A percentile compares a stretch with the other conserved stretches of the same genome.
These are phyloP conservation scores for Colletotrichum tropicicola DNA, from an alignment of 2,329 filamentous ascomycete species.

Conservation along the genomic window DNA sequence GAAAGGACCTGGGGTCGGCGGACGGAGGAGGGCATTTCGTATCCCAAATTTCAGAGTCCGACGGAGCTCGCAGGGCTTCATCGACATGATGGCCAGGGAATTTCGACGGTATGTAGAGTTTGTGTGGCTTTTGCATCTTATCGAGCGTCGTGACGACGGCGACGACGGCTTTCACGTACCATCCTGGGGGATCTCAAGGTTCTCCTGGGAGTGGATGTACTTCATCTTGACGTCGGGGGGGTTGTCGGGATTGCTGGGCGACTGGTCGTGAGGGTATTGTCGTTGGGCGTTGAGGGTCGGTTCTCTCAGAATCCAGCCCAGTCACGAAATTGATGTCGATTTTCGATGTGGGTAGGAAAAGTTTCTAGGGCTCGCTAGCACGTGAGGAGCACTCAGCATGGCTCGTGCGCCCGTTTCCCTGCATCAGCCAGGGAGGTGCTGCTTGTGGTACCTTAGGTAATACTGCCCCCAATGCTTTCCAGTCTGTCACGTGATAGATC, in stretches of 20 bases:
- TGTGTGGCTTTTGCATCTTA: background rate
- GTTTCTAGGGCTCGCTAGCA: slow-evolving; percentile 4
- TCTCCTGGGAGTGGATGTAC: slow-evolving; percentile 99
- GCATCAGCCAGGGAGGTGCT: no score
- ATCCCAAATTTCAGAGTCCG: slow-evolving; percentile 29
- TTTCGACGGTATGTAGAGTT: background rate
- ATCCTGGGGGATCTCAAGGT: slow-evolving; percentile 94
- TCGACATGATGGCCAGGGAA: background rate
- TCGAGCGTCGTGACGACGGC: slow-evolving; percentile 5
- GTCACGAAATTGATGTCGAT: background rate
- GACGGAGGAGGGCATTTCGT: slow-evolving; percentile 15
- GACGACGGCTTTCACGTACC: slow-evolving; percentile 70
- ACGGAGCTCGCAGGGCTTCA: slow-evolving; percentile 26
- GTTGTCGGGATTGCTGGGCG: slow-evolving; percentile 32
- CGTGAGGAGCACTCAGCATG: background rate
- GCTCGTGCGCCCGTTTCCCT: no score
- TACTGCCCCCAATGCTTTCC: no score
- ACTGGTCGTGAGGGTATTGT: slow-evolving; percentile 22
- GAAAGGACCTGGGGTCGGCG: background rate
- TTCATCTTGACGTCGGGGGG: slow-evolving; percentile 85
- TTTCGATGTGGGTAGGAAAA: background rate
- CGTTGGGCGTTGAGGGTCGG: slow-evolving; percentile 45
- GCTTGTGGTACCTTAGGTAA: no score
- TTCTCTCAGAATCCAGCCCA: background rate
- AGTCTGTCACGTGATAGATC: no score